Percentiles rank a stretch among this genome's conserved stretches.
phyloP scores from a whole-genome alignment of 305 asterid species.

The Solanum hybrid region DNA sequence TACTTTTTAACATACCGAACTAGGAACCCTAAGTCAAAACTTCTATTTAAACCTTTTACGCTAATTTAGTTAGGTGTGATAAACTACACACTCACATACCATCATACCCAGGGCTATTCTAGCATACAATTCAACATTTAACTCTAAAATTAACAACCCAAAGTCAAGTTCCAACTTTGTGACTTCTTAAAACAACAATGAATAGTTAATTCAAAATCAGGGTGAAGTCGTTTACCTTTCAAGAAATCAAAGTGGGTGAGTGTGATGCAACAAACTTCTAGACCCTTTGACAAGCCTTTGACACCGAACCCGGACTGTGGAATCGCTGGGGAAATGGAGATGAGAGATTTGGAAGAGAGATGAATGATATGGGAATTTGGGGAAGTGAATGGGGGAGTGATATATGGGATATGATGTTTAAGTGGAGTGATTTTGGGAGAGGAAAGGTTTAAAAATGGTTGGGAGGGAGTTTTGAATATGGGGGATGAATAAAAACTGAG shows the following conservation, averaged over 20 bases:
- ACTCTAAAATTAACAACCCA: neutral
- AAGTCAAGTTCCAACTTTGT: neutral
- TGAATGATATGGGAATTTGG: neutral
- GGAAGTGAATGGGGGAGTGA: neutral
- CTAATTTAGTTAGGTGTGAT: neutral
- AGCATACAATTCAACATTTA: neutral
- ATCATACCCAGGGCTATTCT: neutral
- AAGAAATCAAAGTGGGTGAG: neutral
- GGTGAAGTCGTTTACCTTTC: neutral
- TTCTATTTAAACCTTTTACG: neutral
- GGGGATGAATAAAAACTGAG: neutral
- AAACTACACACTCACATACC: neutral
- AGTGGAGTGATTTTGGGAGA: neutral
- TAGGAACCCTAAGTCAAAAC: neutral
- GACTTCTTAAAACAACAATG: neutral
- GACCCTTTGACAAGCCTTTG: neutral
- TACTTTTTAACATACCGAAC: neutral
- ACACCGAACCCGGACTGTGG: neutral
- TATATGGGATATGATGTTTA: neutral
- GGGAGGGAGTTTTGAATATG: neutral
- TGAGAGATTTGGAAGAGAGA: neutral
- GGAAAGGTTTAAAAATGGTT: neutral
- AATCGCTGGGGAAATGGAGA: neutral
- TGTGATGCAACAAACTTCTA: neutral
- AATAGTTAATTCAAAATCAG: neutral